Evolutionary conservation across 805 yeast species (phyloP), one percentile per base, ranked within the genome.

Genomic region (Saccharomycopsis amapae): DNA sequence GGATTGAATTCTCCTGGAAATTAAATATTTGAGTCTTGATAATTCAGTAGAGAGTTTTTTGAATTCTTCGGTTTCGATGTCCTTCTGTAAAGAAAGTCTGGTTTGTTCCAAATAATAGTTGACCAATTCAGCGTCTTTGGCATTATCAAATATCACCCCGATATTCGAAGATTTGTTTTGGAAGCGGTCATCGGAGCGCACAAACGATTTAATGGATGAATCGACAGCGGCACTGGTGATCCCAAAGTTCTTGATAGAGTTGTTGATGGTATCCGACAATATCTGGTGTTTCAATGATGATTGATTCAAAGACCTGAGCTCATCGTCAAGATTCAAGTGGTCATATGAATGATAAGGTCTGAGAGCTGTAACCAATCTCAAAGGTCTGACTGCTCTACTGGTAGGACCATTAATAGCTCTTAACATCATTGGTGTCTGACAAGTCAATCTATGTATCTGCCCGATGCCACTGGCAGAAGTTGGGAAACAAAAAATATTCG

Each of bases 1-100:
- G 35, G 40, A 46, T 32, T 36, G 52, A 54, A 76, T 63, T 58
- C 81, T 66, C 51, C 64, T 68, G 55, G 70, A 65, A 45, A 73
- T 61, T 34, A 76, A 60, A 46, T 64, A 66, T 40, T 68, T 69
- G 28, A 72, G 65, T 49, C 69, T 68, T n/a, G 62, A 66, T 53
- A 61, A 62, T 49, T 72, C 75, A 45, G 65, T 59, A 12, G 13
- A 13, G 6, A 40, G 33, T 10, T 15, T 34, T 4, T n/a, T 28
- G 20, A 36, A 33, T 23, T 50, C 44, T 17, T 40, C 44, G 6
- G 42, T 15, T 28, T 41, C 40, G 5, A 44, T 19, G 3, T 36
- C 42, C 10, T 50, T 33, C n/a, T 40, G 38, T 10, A 50, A n/a
- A 2, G 17, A 3, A 4, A 50, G 17, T 37, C 53, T 35, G 3